Evolutionary conservation across 495 filamentous ascomycete genomes (phyloP).

Genomic region (Neurospora sp.): DNA sequence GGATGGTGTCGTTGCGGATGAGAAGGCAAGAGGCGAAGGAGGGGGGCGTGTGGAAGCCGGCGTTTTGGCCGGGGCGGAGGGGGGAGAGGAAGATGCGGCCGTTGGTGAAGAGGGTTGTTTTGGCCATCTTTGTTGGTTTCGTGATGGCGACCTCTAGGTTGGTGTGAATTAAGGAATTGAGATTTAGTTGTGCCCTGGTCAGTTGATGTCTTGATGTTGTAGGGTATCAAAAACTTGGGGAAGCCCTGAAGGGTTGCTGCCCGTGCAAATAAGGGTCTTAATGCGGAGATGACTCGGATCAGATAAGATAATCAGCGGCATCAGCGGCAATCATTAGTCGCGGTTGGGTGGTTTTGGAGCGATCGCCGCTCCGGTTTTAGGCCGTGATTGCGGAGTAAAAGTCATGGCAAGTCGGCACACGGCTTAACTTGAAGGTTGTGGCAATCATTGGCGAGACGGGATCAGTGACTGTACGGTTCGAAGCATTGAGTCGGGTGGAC

Average conservation of each 20-base stretch:
- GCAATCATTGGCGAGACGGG: background rate
- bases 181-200: too few species aligned
- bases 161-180: too few species aligned
- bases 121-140: background rate
- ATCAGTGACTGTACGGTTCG: background rate
- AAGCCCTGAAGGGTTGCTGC: background rate
- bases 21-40: slow-evolving; percentile 32
- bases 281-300: background rate
- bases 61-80: slow-evolving; percentile 18
- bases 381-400: background rate
- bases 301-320: background rate
- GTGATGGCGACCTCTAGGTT: too few species aligned
- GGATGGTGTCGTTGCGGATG: slow-evolving; percentile 24
- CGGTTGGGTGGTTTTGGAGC: background rate
- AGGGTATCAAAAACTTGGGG: background rate
- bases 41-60: slow-evolving; percentile 13
- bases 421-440: background rate
- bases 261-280: background rate
- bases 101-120: slow-evolving; percentile 25
- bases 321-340: background rate
- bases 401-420: background rate
- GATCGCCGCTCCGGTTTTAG: background rate
- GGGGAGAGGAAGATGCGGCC: slow-evolving; percentile 17
- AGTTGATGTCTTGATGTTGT: too few species aligned
- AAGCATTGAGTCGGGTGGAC: background rate